Conservation (phyloP, 2,329 filamentous ascomycete species). For the Monascus ruber region DNA sequence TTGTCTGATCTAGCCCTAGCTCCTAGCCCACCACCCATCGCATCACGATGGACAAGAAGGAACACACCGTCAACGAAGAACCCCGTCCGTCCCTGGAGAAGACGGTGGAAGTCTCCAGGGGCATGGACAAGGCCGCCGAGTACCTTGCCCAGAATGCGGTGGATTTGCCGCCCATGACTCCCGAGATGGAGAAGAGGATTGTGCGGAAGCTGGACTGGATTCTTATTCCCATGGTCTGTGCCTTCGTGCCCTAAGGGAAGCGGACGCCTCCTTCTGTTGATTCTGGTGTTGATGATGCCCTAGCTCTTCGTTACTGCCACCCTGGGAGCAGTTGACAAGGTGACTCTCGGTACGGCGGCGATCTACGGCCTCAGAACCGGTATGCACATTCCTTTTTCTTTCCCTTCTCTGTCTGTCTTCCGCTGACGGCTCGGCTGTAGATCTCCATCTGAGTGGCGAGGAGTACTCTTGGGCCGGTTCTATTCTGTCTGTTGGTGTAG, state of each 20-base stretch:
- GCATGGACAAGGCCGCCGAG: conserved; percentile 15
- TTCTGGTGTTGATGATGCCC: no score
- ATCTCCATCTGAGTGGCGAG: conserved; percentile 38
- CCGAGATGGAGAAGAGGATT: conserved; percentile 13
- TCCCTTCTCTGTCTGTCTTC: no score
- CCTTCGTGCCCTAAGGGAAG: not conserved
- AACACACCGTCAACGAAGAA: no score
- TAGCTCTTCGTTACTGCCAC: conserved; percentile 17
- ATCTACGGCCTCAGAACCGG: conserved; percentile 41
- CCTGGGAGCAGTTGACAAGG: conserved; percentile 18
- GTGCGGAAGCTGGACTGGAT: conserved; percentile 45
- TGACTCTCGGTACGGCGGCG: conserved; percentile 29
- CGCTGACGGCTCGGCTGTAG: conserved; percentile 8
- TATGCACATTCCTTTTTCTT: not conserved
- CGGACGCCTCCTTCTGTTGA: no score
- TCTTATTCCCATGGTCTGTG: conserved; percentile 45
- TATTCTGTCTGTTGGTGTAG: conserved; percentile 15
- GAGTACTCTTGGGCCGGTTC: conserved; percentile 41
- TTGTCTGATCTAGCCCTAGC: no score
- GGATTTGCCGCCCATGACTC: conserved; percentile 10
- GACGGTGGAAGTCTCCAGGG: not conserved
- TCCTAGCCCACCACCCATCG: no score
- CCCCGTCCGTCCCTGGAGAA: no score
- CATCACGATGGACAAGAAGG: no score
- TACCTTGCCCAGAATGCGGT: conserved; percentile 11